Base-by-base conservation (phyloP, 2,329 filamentous ascomycete species). In the Pseudogymnoascus sp. region DNA sequence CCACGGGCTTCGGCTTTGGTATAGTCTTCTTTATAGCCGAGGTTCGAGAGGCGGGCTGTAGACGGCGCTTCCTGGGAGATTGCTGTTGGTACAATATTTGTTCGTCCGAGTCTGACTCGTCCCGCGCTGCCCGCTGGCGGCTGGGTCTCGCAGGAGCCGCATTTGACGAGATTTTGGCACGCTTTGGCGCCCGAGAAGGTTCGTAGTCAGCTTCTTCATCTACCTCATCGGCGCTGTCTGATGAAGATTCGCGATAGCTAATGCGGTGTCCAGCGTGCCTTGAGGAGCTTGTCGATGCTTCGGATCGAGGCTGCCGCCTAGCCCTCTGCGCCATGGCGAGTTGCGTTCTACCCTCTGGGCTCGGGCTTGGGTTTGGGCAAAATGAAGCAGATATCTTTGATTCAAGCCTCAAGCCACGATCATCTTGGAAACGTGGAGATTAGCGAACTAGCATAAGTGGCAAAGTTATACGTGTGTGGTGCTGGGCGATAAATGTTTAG, bases 241-340 rank as follows among this genome's bases (percentile, higher is more conserved):
- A 57, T 36, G 51, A 57, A 19, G 51, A 57, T 21, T 57, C 51
- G 28, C 51, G 51, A 21, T 57, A 57, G 51, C 51, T 34, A 57
- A 57, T 19, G n/a, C n/a, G 6, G 2, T 57, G n/a, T 19, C n/a
- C 28, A 8, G 51, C 25, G 16, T 34, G 51, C 28, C 51, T 57
- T 34, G 51, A 57, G 28, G 51, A 57, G 28, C 28, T 57, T 57
- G 51, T 36, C 28, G 28, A 34, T 57, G n/a, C 16, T 10, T 16
- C 51, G 11, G 51, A 57, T 36, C 16, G 25, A 3, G 51, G 51
- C 51, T 57, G 51, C 51, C 51, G 51, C 51, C 51, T 57, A 21
- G 51, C 51, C 51, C 28, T 34, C 16, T 21, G 51, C 16, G 51
- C 51, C 51, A 57, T 57, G 28, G 28, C 51, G 28, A 57, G 51